These are phyloP conservation scores for Phytophthora ramorum DNA, from an alignment of 352 stramenopile species.

Conservation along the genomic window DNA sequence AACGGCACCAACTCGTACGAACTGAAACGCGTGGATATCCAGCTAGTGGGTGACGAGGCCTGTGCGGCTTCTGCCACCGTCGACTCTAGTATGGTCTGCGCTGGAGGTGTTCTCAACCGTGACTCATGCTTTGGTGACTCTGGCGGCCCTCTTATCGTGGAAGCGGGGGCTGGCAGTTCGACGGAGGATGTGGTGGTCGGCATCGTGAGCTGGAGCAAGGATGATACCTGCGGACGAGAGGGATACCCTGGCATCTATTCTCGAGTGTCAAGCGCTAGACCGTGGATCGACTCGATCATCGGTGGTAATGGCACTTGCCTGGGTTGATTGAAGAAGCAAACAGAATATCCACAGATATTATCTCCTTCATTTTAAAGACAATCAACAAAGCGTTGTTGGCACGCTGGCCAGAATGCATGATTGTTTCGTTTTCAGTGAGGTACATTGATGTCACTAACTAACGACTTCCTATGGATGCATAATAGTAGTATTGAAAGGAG, in stretches of 20 bases:
- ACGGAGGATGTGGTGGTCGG: conserved; percentile 41
- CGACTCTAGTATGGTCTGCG: conserved; percentile 58
- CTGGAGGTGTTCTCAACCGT: conserved; percentile 33
- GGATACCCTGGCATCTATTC: conserved; percentile 56
- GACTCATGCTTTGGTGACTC: conserved; percentile 66
- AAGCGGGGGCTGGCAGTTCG: neutral
- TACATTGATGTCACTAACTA: too few relatives aligned
- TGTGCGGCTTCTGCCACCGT: conserved; percentile 31
- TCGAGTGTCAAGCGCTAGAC: conserved; percentile 45
- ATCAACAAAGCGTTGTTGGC: neutral
- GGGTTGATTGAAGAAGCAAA: neutral
- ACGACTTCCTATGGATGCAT: too few relatives aligned
- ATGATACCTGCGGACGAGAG: conserved; percentile 41
- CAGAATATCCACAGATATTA: neutral
- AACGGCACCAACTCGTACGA: conserved; percentile 37
- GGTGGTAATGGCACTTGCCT: conserved; percentile 23
- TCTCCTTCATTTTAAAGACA: neutral
- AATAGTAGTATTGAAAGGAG: too few relatives aligned
- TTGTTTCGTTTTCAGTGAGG: too few relatives aligned
- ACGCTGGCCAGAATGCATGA: too few relatives aligned
- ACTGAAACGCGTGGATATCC: conserved; percentile 43
- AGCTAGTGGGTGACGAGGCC: conserved; percentile 37
- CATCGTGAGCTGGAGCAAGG: conserved; percentile 56
- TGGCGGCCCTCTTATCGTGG: conserved; percentile 47
- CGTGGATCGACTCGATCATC: conserved; percentile 45